phyloP scores from a whole-genome alignment of 805 yeast genomes.

The Yarrowia sp. region DNA sequence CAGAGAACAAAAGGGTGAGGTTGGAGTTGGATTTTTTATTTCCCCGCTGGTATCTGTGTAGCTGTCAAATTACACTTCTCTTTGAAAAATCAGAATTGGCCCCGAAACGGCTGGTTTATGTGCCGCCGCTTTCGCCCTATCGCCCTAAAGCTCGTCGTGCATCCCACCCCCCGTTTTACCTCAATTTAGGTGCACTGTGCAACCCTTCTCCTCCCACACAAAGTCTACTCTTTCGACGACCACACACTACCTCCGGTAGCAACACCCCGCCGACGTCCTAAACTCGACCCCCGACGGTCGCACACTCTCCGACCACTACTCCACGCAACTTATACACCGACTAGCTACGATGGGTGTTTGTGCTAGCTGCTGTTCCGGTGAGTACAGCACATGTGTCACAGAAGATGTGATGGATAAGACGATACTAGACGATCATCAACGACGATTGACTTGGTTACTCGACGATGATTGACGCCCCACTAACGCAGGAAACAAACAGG shows the following conservation, averaged over 20 bases:
- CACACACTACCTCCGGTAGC: neutral
- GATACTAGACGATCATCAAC: no score
- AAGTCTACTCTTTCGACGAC: slow-evolving; percentile 14
- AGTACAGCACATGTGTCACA: neutral
- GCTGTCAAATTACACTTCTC: no score
- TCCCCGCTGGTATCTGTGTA: no score
- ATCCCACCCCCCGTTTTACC: slow-evolving; percentile 19
- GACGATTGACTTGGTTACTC: no score
- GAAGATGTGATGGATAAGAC: no score
- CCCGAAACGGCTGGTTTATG: no score
- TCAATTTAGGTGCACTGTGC: slow-evolving; percentile 25
- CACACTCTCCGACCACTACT: no score
- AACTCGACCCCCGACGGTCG: neutral
- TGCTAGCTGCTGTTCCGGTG: slow-evolving; percentile 31
- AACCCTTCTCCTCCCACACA: slow-evolving; percentile 24
- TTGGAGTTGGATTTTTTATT: no score
- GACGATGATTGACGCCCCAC: no score
- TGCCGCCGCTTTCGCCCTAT: neutral
- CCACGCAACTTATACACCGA: neutral
- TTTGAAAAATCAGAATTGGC: no score
- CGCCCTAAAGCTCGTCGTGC: neutral
- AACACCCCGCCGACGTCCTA: neutral
- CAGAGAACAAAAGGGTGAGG: no score
- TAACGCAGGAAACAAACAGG: slow-evolving; percentile 30
- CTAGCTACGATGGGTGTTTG: slow-evolving; percentile 30